These are phyloP conservation scores for Phaseolus lunatus DNA, from an alignment of 306 rosid genomes.

Conservation along the genomic window DNA sequence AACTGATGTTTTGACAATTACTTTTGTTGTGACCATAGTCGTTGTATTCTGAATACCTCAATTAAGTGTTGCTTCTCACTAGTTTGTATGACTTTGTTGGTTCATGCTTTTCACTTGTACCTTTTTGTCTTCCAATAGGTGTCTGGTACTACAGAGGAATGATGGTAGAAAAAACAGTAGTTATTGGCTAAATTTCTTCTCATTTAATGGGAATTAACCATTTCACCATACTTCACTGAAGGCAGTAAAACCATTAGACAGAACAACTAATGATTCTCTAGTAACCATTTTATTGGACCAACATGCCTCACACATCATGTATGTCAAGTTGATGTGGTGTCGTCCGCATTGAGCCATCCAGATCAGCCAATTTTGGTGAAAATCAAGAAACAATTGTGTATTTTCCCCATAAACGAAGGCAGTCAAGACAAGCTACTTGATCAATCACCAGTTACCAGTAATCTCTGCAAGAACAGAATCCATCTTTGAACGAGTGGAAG, in stretches of 20 bases:
- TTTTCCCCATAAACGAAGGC: constrained; percentile 22
- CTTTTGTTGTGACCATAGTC: not conserved
- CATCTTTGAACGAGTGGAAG: constrained; percentile 76
- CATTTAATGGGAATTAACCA: not conserved
- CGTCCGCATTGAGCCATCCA: not conserved
- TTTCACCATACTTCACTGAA: constrained; percentile 1
- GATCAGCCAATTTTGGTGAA: not conserved
- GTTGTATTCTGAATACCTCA: not conserved
- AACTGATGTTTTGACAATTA: not conserved
- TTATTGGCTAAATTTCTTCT: constrained; percentile 14
- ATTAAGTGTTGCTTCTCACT: not conserved
- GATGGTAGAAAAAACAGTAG: not conserved
- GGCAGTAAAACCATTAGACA: constrained; percentile 16
- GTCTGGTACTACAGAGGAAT: not conserved
- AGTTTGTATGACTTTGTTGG: not conserved
- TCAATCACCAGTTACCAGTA: constrained; percentile 63
- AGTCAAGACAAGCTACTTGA: constrained; percentile 24
- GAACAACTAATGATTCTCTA: constrained; percentile 22
- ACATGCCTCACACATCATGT: not conserved
- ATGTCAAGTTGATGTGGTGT: not conserved
- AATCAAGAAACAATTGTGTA: not conserved
- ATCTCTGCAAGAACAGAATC: constrained; percentile 81
- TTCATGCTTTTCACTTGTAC: not conserved
- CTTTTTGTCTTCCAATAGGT: not conserved
- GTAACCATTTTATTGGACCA: not conserved